Conservation (phyloP, 371 early-diverging fungal species). For the Zychaea mexicana region DNA sequence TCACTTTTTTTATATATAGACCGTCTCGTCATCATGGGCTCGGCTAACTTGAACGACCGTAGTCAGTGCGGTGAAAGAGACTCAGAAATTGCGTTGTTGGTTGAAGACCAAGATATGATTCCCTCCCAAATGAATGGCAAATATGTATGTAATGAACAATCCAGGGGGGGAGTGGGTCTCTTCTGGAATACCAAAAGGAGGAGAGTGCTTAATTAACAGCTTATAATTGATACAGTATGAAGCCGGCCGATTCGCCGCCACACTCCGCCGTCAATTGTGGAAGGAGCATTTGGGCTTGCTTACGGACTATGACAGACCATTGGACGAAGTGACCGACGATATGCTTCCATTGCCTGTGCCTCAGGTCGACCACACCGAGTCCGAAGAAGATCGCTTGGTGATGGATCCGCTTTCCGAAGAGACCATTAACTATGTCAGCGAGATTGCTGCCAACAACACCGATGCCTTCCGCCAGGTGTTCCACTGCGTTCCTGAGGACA, state of each 20-base stretch:
- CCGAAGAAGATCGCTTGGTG: slow-evolving; percentile 39
- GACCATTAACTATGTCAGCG: slow-evolving; percentile 55
- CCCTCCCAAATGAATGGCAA: slow-evolving; percentile 73
- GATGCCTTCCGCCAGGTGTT: slow-evolving; percentile 69
- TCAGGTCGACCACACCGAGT: slow-evolving; percentile 35
- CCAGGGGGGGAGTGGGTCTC: no score
- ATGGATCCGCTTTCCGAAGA: slow-evolving; percentile 67
- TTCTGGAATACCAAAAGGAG: no score
- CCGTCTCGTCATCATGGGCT: slow-evolving; percentile 81
- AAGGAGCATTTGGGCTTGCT: slow-evolving; percentile 85
- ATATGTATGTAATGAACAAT: slow-evolving; percentile 53
- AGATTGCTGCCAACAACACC: slow-evolving; percentile 63
- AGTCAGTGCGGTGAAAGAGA: slow-evolving; percentile 89
- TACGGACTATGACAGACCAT: slow-evolving; percentile 34
- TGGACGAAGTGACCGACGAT: slow-evolving; percentile 46
- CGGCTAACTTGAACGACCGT: slow-evolving; percentile 93
- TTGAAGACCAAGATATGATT: slow-evolving; percentile 77
- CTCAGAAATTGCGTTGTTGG: slow-evolving; percentile 84
- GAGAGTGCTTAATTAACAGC: slow-evolving; percentile 2
- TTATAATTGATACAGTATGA: slow-evolving; percentile 38
- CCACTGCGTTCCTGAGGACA: slow-evolving; percentile 77
- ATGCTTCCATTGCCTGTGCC: slow-evolving; percentile 55
- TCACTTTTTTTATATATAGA: slow-evolving; percentile 37
- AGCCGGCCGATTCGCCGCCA: slow-evolving; percentile 69
- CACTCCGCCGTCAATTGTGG: slow-evolving; percentile 77